phyloP scores from a whole-genome alignment of 768 basidiomycete species.

The Phlebiopsis flavidoalba region DNA sequence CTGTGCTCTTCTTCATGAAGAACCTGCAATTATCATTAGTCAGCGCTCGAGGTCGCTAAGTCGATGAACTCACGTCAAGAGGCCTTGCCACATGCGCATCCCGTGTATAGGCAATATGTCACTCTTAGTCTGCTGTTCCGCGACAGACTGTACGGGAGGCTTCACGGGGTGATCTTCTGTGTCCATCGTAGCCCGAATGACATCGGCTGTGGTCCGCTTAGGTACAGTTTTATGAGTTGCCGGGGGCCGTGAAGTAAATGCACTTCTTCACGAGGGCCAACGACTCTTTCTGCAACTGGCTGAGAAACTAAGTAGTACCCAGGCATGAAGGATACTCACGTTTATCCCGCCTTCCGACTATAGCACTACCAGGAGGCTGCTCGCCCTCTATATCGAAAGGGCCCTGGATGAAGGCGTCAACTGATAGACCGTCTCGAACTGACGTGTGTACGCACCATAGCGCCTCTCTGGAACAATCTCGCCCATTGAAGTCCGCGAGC shows the following conservation, averaged over 20 bases:
- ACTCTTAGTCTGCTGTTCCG: conserved; percentile 45
- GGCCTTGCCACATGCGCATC: conserved; percentile 48
- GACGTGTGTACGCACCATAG: conserved; percentile 16
- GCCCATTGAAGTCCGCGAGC: conserved; percentile 13
- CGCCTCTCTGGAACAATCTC: conserved; percentile 18
- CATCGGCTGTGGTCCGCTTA: conserved; percentile 38
- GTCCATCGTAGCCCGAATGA: conserved; percentile 44
- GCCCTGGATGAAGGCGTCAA: conserved; percentile 26
- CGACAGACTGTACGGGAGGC: conserved; percentile 48
- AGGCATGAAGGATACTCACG: conserved; percentile 26
- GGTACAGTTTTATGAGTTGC: conserved; percentile 48
- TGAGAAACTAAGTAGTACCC: not conserved
- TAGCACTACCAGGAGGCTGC: conserved; percentile 64
- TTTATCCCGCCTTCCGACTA: conserved; percentile 69
- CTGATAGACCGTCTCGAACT: no score
- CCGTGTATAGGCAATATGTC: conserved; percentile 46
- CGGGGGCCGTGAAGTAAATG: conserved; percentile 52
- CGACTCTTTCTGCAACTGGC: conserved; percentile 41
- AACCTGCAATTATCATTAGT: conserved; percentile 27
- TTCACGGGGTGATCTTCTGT: conserved; percentile 41
- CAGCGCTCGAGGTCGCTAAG: not conserved
- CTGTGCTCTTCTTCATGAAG: conserved; percentile 41
- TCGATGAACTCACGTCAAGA: conserved; percentile 36
- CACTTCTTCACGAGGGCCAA: conserved; percentile 50
- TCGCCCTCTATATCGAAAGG: conserved; percentile 61